Evolutionary conservation across 345 rosid species (phyloP).

Genomic region (Arabis alpina): DNA sequence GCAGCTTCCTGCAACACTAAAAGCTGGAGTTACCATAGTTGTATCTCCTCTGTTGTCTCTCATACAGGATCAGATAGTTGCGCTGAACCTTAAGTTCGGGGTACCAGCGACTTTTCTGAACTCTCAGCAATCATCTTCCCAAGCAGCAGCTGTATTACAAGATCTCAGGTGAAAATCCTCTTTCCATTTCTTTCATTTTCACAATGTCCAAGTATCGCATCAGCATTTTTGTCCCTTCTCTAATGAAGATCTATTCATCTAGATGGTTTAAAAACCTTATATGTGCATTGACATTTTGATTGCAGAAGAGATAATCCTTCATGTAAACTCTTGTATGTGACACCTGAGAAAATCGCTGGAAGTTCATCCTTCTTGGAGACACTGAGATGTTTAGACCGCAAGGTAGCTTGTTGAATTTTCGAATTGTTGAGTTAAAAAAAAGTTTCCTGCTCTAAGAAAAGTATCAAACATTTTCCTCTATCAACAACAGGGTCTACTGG

Average conservation of each 20-base stretch:
- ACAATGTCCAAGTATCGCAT: background rate
- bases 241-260: background rate
- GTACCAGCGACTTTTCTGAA: slow-evolving; percentile 86
- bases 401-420: slow-evolving; percentile 48
- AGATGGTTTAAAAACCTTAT: background rate
- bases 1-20: slow-evolving; percentile 90
- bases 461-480: slow-evolving; percentile 5
- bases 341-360: slow-evolving; percentile 90
- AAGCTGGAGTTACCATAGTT: slow-evolving; percentile 85
- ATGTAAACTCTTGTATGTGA: slow-evolving; percentile 89
- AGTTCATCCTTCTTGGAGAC: slow-evolving; percentile 63
- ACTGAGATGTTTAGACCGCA: slow-evolving; percentile 61
- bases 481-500: slow-evolving; percentile 62
- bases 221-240: background rate
- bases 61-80: slow-evolving; percentile 90
- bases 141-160: slow-evolving; percentile 72
- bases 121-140: slow-evolving; percentile 86
- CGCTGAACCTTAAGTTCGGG: slow-evolving; percentile 74
- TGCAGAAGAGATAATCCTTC: slow-evolving; percentile 74
- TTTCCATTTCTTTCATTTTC: slow-evolving; percentile 17
- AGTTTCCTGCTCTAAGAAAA: background rate
- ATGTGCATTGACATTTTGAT: slow-evolving; percentile 26
- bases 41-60: slow-evolving; percentile 84
- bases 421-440: no score
- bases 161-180: slow-evolving; percentile 69